These are phyloP conservation scores for Wallemia mellicola DNA, from an alignment of 1,284 basidiomycete genomes.

Conservation along the genomic window DNA sequence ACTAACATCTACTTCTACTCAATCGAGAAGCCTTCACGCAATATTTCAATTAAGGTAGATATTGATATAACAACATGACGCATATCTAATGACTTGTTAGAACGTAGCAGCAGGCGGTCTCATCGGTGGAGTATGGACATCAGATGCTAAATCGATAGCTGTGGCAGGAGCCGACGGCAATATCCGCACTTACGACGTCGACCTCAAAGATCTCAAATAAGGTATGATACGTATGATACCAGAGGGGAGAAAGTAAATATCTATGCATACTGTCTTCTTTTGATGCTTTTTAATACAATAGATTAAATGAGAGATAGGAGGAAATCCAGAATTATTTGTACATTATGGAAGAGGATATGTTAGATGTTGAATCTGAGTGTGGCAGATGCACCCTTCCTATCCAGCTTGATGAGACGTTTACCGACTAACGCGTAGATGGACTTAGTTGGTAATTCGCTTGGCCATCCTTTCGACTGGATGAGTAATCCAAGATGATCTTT, in stretches of 20 bases:
- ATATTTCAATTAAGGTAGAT: slow-evolving; percentile 38
- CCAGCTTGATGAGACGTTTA: not conserved
- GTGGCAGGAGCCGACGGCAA: slow-evolving; percentile 59
- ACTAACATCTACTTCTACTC: slow-evolving; percentile 77
- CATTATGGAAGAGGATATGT: not conserved
- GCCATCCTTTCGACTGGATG: not conserved
- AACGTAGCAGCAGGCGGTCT: slow-evolving; percentile 59
- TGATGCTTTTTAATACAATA: no score
- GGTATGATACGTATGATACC: no score
- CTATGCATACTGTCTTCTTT: no score
- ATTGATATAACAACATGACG: not conserved
- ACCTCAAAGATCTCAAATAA: not conserved
- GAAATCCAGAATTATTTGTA: no score
- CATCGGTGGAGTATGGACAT: slow-evolving; percentile 50
- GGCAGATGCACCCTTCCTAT: not conserved
- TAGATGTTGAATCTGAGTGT: not conserved
- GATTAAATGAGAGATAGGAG: no score
- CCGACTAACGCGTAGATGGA: not conserved
- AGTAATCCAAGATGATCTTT: not conserved
- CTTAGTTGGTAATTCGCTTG: not conserved
- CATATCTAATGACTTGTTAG: slow-evolving; percentile 7
- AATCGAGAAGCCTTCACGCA: slow-evolving; percentile 40
- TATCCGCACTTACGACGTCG: slow-evolving; percentile 35
- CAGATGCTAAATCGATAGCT: slow-evolving; percentile 23
- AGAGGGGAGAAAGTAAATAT: no score